Conservation (phyloP, 1,284 basidiomycete genomes). For the Ustilago lituana region DNA sequence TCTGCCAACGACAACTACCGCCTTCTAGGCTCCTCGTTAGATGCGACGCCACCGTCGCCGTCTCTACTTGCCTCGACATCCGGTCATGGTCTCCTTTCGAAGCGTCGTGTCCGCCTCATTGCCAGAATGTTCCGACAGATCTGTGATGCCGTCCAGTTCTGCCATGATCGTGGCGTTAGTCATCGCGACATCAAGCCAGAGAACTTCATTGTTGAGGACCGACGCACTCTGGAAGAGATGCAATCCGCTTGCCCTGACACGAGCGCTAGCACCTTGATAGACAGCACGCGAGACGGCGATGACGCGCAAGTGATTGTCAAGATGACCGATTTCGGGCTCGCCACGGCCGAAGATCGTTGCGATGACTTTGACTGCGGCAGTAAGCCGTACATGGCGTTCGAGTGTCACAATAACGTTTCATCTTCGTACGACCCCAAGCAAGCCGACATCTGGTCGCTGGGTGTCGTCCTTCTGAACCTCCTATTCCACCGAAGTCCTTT, state of each 20-base stretch:
- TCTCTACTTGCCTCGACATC: conserved; percentile 81
- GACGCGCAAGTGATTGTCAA: conserved; percentile 75
- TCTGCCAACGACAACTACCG: conserved; percentile 15
- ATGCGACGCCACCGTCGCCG: conserved; percentile 81
- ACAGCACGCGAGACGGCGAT: conserved; percentile 72
- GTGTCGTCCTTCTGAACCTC: conserved; percentile 98
- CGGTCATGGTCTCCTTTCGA: conserved; percentile 82
- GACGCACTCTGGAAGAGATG: conserved; percentile 43
- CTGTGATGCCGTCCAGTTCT: conserved; percentile 96
- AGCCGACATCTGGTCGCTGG: conserved; percentile 98
- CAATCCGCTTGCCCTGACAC: conserved; percentile 73
- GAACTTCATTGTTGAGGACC: conserved; percentile 69
- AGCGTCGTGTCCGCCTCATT: conserved; percentile 86
- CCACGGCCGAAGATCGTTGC: conserved; percentile 85
- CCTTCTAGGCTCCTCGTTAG: conserved; percentile 29
- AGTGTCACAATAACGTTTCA: conserved; percentile 96
- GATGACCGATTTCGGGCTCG: conserved; percentile 95
- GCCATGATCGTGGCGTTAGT: conserved; percentile 88
- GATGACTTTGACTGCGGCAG: conserved; percentile 98
- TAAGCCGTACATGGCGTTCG: conserved; percentile 98
- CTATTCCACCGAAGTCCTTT: conserved; percentile 98
- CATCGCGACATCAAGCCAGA: conserved; percentile 97
- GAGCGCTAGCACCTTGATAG: conserved; percentile 63
- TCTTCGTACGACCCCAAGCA: conserved; percentile 91
- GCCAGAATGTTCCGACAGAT: conserved; percentile 97